Evolutionary conservation across 2,329 filamentous ascomycete species (phyloP).

Genomic region (Gnomoniopsis sp.): DNA sequence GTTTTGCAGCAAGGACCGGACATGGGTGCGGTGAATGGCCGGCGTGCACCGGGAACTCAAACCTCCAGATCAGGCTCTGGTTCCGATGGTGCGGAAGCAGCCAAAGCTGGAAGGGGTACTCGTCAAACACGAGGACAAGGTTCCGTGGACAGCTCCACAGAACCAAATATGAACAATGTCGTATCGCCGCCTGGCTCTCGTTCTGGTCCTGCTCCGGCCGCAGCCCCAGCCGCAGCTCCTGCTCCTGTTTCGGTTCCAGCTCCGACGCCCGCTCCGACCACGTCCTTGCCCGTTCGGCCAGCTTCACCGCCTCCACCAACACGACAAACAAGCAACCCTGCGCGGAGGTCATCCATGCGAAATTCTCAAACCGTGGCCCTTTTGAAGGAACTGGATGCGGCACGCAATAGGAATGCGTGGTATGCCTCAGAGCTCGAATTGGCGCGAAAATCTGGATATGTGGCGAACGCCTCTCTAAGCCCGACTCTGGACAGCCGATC

Average conservation of each 20-base stretch:
- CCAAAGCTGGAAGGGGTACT: constrained; percentile 39
- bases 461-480: constrained; percentile 65
- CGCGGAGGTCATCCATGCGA: constrained; percentile 56
- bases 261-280: constrained; percentile 1
- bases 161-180: constrained; percentile 46
- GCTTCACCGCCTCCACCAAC: constrained; percentile 57
- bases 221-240: background rate
- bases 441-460: constrained; percentile 86
- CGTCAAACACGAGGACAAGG: constrained; percentile 58
- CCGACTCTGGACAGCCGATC: constrained; percentile 73
- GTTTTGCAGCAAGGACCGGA: constrained; percentile 46
- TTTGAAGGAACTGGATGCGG: constrained; percentile 80
- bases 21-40: constrained; percentile 54
- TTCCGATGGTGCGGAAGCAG: constrained; percentile 28
- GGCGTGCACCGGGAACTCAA: constrained; percentile 60
- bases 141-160: constrained; percentile 66
- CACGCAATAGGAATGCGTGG: constrained; percentile 89
- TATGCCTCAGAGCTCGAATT: constrained; percentile 92
- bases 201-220: background rate
- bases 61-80: constrained; percentile 30
- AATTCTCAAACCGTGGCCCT: constrained; percentile 70
- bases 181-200: constrained; percentile 11
- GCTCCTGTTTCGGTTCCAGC: background rate
- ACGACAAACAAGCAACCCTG: constrained; percentile 54
- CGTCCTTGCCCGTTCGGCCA: constrained; percentile 35